phyloP scores from a whole-genome alignment of 2,329 filamentous ascomycete species.

The Neopestalotiopsis sp. region DNA sequence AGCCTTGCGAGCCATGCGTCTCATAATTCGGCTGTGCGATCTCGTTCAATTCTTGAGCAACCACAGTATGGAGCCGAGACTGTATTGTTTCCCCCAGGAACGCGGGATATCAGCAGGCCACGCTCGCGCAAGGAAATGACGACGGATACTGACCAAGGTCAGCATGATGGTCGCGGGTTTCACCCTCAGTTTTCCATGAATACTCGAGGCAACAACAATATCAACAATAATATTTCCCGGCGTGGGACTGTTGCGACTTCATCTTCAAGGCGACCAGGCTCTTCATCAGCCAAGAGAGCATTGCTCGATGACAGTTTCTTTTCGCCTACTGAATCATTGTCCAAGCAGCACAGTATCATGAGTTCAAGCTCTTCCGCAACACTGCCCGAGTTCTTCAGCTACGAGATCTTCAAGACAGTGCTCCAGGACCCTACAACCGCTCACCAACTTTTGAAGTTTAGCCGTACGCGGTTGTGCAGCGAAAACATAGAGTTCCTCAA shows the following conservation, averaged over 20 bases:
- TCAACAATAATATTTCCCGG: neutral
- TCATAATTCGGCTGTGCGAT: neutral
- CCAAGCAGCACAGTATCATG: neutral
- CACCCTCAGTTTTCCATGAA: neutral
- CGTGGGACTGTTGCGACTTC: neutral
- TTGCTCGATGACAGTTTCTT: neutral
- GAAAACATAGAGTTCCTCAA: constrained; percentile 54
- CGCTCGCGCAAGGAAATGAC: neutral
- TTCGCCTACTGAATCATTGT: neutral
- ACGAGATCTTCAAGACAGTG: constrained; percentile 47
- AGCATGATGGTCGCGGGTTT: neutral
- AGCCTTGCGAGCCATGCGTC: constrained; percentile 3
- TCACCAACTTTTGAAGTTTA: constrained; percentile 47
- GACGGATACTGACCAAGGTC: neutral
- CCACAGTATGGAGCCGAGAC: neutral
- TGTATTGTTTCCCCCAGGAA: neutral
- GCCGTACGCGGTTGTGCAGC: constrained; percentile 43
- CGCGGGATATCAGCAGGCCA: neutral
- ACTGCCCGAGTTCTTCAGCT: constrained; percentile 47
- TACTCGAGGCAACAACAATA: neutral
- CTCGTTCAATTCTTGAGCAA: neutral
- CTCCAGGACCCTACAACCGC: constrained; percentile 49
- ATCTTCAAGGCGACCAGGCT: neutral
- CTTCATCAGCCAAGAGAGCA: neutral
- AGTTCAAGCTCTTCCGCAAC: constrained; percentile 18